Evolutionary conservation across 2,329 filamentous ascomycete genomes (phyloP), one percentile per base, ranked within the genome.

Genomic region (Orbilia ellipsospora): DNA sequence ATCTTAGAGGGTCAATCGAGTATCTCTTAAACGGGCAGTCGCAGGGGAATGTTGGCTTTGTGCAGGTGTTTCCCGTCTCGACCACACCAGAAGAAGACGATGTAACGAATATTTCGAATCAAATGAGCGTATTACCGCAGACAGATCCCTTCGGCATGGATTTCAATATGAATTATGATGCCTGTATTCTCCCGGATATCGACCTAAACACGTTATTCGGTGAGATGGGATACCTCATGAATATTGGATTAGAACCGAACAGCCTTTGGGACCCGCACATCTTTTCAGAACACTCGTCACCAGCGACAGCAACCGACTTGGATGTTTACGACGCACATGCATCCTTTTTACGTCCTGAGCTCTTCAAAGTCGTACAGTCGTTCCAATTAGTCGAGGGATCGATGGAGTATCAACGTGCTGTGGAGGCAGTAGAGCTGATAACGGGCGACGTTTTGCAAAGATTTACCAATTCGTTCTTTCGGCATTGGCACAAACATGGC

Each of bases 401-500:
- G 10, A 40, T 56, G 4, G 70, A 74, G n/a, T 68, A 57, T 36
- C 52, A 56, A 42, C 31, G 62, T 3, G 59, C 59, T 3, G 23
- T 67, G 0, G 70, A 74, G 16, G 64, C 63, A 2, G 56, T 74
- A 1, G 70, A 74, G 26, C 31, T 62, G 1, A 26, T 74, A 18
- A 74, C 70, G 4, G 70, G 70, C 6, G 70, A 74, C 20, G 54
- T 74, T 13, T 50, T 74, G 13, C 70, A 74, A 16, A 45, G 70
- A 13, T 74, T 68, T 8, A 74, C 63, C 8, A 74, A 59, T 31
- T 68, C 70, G 1, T 74, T 68, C 28, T 74, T 74, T n/a, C 51
- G 63, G 12, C 63, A 74, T 36, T 74, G 70, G 70, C 70, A 74
- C 16, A 67, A 63, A 48, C 70, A 74, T n/a, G 70, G 70, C 12